Base-by-base conservation (phyloP, 2,329 filamentous ascomycete genomes). In the Curvularia sp. region DNA sequence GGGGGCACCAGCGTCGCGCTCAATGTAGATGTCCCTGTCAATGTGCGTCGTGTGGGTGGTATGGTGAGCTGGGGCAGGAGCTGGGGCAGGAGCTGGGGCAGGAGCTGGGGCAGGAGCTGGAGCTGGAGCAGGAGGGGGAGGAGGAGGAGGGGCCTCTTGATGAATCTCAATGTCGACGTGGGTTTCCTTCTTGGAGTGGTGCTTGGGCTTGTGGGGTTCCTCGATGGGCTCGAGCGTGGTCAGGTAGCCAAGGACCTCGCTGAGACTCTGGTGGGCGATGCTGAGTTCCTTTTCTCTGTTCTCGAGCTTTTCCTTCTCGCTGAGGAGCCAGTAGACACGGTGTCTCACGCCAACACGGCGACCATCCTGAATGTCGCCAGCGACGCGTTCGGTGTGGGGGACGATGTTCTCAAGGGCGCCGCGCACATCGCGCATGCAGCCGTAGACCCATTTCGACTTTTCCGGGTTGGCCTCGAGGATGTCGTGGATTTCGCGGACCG, bases 291-390 rank as follows among this genome's bases (percentile, higher is more conserved):
- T 74, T 62, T 74, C 71, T 9, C 73, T 49, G 60, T 74, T 74
- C 62, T 75, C 70, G 57, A 77, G 63, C 68, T 77, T 78, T 64
- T 77, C 74, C 67, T 75, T 73, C 61, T 77, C 74, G 69, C 74
- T 75, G 57, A 78, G 57, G 47, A 77, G 66, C 76, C 76, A 78
- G 65, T 72, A 70, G 32, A 78, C 59, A 28, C 76, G 69, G 63
- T 77, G 73, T 42, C 73, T 63, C 25, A 77, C 48, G n/a, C 75
- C 74, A 30, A 78, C 61, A n/a, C 74, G 65, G 43, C 72, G 70
- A 25, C 76, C 75, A 9, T 68, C 69, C 25, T 76, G 69, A 46
- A 74, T 56, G 53, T 78, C 76, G 28, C 67, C 57, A 43, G 55
- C 69, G 18, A 78, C 76, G 49, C 74, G 72, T 59, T 76, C 71